Evolutionary conservation across 139 green algal genomes (phyloP), one percentile per base, ranked within the genome.

Genomic region (Ettlia oleoabundans): DNA sequence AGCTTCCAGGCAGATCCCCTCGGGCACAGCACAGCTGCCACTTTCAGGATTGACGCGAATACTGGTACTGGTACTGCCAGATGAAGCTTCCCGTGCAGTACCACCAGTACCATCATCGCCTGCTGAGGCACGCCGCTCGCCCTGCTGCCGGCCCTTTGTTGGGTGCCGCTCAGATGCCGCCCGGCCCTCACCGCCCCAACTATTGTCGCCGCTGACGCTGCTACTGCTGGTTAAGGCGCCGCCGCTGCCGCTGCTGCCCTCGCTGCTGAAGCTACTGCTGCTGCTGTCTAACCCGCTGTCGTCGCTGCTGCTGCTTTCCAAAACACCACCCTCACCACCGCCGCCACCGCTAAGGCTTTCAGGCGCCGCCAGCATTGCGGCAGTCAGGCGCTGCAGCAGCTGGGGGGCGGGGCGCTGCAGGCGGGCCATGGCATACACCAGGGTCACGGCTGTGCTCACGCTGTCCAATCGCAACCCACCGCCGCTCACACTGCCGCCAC

Each of bases 391-490:
- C 7, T 4, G 26, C 52, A 84, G 52, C 10, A 70, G 26, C 65
- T 0, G 37, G 5, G n/a, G 30, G 35, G 6, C 30, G 15, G 68
- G 79, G 19, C 52, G 40, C 0, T 42, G 26, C 53, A 84, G 67
- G 24, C 40, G 67, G 37, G 55, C 67, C 53, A 74, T 26, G 13
- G 79, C 67, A 47, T 72, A 76, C 30, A 38, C 42, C n/a, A 84
- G 67, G n/a, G 51, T 71, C 7, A 63, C 69, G 1, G 43, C 42
- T 18, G 51, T 47, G 43, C 51, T 43, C 43, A 76, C 33, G 62
- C 28, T 52, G 40, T 28, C 18, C 63, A 82, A 24, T 0, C 7
- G 64, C 62, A 71, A 42, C 32, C 5, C 38, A 33, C 64, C 26
- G 64, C 33, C 33, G 24, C 7, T 43, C n/a, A n/a, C n/a, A 40